These are phyloP conservation scores for Veloboletus limbatus DNA, from an alignment of 1,284 basidiomycete species.

Conservation along the genomic window DNA sequence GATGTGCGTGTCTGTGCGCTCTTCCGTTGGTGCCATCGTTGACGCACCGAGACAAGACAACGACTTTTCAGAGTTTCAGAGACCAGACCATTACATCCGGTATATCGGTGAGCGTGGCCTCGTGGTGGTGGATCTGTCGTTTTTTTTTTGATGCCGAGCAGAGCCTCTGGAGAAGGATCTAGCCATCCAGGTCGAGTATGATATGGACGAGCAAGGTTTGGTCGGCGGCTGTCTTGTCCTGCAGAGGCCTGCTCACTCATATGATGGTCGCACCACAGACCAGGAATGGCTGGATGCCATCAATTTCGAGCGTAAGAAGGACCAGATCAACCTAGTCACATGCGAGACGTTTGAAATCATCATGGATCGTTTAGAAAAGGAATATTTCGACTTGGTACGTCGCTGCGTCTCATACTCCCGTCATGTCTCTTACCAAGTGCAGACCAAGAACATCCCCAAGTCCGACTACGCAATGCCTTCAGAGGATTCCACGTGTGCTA, in stretches of 20 bases:
- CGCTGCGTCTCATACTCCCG: neutral
- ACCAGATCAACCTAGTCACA: slow-evolving; percentile 70
- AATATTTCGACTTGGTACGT: slow-evolving; percentile 94
- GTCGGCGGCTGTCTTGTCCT: slow-evolving; percentile 11
- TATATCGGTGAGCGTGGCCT: slow-evolving; percentile 66
- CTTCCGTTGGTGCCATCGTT: slow-evolving; percentile 6
- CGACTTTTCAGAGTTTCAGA: slow-evolving; percentile 71
- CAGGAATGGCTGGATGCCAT: slow-evolving; percentile 92
- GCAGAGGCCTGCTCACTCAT: slow-evolving; percentile 1
- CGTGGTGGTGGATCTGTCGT: neutral
- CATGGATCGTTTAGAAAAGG: slow-evolving; percentile 97
- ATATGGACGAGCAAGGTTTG: slow-evolving; percentile 98
- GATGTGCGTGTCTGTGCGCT: slow-evolving; percentile 47
- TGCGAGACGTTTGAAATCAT: slow-evolving; percentile 95
- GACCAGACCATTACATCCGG: slow-evolving; percentile 86
- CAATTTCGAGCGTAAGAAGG: slow-evolving; percentile 81
- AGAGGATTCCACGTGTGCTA: slow-evolving; percentile 93
- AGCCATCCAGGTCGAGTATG: slow-evolving; percentile 94
- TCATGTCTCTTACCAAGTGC: neutral
- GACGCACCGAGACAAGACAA: slow-evolving; percentile 54
- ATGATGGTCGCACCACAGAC: slow-evolving; percentile 50
- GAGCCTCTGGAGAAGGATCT: slow-evolving; percentile 94
- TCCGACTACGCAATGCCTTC: slow-evolving; percentile 78
- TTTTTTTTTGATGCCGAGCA: slow-evolving; percentile 32
- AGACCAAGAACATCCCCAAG: slow-evolving; percentile 92